A percentile compares a stretch with the other conserved stretches of the same genome.
These are phyloP conservation scores for Meyerozyma smithsonii DNA, from an alignment of 1,139 yeast species.

Conservation along the genomic window DNA sequence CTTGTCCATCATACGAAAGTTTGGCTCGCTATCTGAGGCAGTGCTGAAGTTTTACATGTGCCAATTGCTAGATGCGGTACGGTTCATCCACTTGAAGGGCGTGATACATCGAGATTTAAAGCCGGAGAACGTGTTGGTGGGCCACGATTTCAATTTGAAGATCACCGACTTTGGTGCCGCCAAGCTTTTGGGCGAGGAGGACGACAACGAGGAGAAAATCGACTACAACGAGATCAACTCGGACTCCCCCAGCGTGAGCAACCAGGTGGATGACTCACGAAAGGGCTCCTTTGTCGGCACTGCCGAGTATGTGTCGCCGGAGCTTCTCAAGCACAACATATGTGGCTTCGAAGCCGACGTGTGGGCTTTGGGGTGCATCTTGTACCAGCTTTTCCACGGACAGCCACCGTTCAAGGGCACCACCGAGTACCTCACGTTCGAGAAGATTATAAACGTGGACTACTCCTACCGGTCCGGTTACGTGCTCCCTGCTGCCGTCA, in stretches of 20 bases:
- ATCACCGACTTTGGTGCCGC: slow-evolving; percentile 99
- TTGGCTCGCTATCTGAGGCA: slow-evolving; percentile 52
- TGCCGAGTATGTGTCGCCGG: slow-evolving; percentile 83
- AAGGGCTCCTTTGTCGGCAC: slow-evolving; percentile 71
- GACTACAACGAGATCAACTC: slow-evolving; percentile 31
- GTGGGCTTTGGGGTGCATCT: slow-evolving; percentile 95
- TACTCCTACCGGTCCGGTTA: slow-evolving; percentile 77
- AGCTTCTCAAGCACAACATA: slow-evolving; percentile 72
- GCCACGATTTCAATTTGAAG: slow-evolving; percentile 73
- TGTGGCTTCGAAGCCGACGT: slow-evolving; percentile 88
- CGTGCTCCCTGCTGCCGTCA: slow-evolving; percentile 56
- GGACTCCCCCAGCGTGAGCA: slow-evolving; percentile 8
- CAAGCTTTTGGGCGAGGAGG: slow-evolving; percentile 55
- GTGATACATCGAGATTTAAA: slow-evolving; percentile 91
- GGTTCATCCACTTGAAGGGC: slow-evolving; percentile 77
- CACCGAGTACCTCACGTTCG: slow-evolving; percentile 93
- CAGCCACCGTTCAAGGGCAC: slow-evolving; percentile 93
- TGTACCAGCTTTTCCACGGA: slow-evolving; percentile 92
- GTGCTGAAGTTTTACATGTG: slow-evolving; percentile 50
- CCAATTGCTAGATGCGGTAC: slow-evolving; percentile 84
- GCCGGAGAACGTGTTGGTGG: slow-evolving; percentile 88
- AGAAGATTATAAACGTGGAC: slow-evolving; percentile 80
- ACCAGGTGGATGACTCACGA: slow-evolving; percentile 20
- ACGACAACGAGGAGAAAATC: slow-evolving; percentile 25
- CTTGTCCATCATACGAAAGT: slow-evolving; percentile 53